These are phyloP conservation scores for Miscanthus lutarioriparius DNA, from an alignment of 176 grass and related monocot species.

Conservation along the genomic window DNA sequence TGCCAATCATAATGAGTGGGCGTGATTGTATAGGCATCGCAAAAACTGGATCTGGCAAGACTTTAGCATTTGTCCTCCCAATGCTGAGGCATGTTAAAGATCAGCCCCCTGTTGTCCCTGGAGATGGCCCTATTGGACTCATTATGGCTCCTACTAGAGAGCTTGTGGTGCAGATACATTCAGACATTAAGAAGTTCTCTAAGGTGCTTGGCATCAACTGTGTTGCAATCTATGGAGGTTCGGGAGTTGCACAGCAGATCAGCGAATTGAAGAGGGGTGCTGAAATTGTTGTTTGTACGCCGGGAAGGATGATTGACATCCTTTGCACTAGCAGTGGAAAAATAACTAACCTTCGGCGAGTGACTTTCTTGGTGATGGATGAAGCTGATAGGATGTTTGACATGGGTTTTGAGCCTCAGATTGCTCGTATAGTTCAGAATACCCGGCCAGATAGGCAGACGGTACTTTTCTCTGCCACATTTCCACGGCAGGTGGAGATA, in stretches of 20 bases:
- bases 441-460: constrained; percentile 85
- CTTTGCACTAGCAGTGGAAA: constrained; percentile 91
- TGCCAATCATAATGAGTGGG: constrained; percentile 92
- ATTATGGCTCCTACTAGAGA: constrained; percentile 98
- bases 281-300: constrained; percentile 96
- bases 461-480: constrained; percentile 94
- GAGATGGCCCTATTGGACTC: constrained; percentile 88
- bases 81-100: constrained; percentile 99
- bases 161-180: constrained; percentile 94
- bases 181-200: constrained; percentile 86
- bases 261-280: constrained; percentile 91
- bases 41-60: constrained; percentile 98
- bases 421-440: constrained; percentile 88
- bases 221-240: constrained; percentile 91
- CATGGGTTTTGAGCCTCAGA: constrained; percentile 98
- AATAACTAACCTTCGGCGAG: constrained; percentile 90
- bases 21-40: constrained; percentile 94
- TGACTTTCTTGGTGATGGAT: constrained; percentile 95
- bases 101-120: constrained; percentile 74
- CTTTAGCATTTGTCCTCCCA: constrained; percentile 91
- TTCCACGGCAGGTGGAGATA: constrained; percentile 93
- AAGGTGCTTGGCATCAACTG: constrained; percentile 89
- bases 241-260: constrained; percentile 95
- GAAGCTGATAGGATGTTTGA: constrained; percentile 99
- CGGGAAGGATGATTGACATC: constrained; percentile 95